A percentile compares a stretch with the other conserved stretches of the same genome.
Conservation (phyloP, 202 grass and related monocot genomes). For the Dendrocalamus latiflorus region DNA sequence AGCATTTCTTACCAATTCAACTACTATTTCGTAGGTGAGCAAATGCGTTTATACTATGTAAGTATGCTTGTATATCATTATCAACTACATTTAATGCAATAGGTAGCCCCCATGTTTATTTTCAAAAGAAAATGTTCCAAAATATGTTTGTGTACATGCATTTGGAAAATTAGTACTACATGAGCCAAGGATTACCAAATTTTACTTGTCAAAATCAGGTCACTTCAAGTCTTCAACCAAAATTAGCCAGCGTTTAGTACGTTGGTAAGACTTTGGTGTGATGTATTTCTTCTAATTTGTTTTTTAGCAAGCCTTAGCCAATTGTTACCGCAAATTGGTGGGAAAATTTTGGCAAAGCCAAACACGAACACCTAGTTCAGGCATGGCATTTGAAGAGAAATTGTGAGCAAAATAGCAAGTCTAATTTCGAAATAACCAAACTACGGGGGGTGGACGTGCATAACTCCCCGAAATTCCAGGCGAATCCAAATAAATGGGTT, state of each 20-base stretch:
- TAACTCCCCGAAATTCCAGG: neutral
- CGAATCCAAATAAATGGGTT: constrained; percentile 1
- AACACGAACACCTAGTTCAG: neutral
- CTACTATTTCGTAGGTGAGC: neutral
- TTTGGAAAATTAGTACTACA: too few relatives aligned
- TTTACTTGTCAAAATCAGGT: too few relatives aligned
- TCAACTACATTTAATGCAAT: neutral
- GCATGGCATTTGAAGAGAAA: neutral
- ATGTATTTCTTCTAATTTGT: neutral
- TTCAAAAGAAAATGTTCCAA: too few relatives aligned
- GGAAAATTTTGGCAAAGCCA: neutral
- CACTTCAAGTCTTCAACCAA: too few relatives aligned
- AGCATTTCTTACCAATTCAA: neutral
- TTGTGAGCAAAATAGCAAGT: neutral
- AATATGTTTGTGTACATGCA: too few relatives aligned
- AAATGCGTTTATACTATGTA: neutral
- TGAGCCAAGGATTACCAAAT: too few relatives aligned
- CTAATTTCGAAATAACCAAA: neutral
- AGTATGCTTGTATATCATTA: neutral
- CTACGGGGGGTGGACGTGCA: accelerated
- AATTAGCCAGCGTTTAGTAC: neutral
- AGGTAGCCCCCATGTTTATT: neutral
- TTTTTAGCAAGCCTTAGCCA: neutral
- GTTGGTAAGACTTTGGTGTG: neutral
- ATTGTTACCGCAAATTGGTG: neutral